Percentiles rank a stretch among this genome's conserved stretches.
Evolutionary conservation across 192 early-diverging fungal species (phyloP).

Genomic region (Radiomyces spectabilis): DNA sequence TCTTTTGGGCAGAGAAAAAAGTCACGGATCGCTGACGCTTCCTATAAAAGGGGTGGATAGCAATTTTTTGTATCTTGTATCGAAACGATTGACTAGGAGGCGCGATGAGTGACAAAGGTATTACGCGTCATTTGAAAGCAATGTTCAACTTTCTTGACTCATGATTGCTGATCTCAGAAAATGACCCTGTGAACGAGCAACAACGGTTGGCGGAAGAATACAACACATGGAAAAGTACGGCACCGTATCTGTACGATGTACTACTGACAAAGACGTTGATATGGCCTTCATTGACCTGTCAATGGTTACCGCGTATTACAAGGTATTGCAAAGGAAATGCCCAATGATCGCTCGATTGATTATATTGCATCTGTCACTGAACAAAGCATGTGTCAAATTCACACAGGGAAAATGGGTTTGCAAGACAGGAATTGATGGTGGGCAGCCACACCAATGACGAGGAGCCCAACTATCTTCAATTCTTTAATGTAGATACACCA

Average conservation of each 20-base stretch:
- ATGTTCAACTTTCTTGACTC: too few species aligned
- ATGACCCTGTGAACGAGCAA: constrained; percentile 29
- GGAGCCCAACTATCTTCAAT: constrained; percentile 91
- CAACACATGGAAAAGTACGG: constrained; percentile 99
- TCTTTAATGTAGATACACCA: constrained; percentile 78
- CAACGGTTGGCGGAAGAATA: constrained; percentile 94
- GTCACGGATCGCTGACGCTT: too few species aligned
- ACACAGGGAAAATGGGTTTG: constrained; percentile 79
- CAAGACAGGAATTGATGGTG: constrained; percentile 78
- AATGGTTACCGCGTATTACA: constrained; percentile 73
- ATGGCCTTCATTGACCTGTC: constrained; percentile 95
- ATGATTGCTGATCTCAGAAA: too few species aligned
- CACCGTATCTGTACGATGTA: constrained; percentile 94
- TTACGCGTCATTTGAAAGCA: too few species aligned
- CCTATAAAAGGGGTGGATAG: too few species aligned
- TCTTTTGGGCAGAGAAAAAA: too few species aligned
- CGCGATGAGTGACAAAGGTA: too few species aligned
- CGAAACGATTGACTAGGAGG: too few species aligned
- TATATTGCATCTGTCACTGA: too few species aligned
- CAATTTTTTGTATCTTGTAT: too few species aligned
- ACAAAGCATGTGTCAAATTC: too few species aligned
- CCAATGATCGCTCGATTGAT: too few species aligned
- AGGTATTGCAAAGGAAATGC: constrained; percentile 54
- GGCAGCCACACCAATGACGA: constrained; percentile 96
- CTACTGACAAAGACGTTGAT: constrained; percentile 96